Percentiles rank a stretch among this genome's conserved stretches.
Evolutionary conservation across 192 early-diverging fungal species (phyloP).

Genomic region (Dissophora globulifera): DNA sequence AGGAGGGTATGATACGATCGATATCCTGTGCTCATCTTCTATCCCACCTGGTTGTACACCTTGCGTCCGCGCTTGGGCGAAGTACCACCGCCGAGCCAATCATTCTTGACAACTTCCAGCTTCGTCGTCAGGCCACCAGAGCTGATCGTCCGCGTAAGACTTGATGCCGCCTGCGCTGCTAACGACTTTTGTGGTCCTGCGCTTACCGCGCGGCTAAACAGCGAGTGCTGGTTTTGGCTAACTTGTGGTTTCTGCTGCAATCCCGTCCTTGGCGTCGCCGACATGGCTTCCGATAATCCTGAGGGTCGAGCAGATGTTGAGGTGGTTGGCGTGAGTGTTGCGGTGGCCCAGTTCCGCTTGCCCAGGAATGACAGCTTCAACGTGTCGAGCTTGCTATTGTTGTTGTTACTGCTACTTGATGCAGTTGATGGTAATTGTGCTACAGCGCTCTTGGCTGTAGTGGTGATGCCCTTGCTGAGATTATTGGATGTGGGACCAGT

Average conservation of each 20-base stretch:
- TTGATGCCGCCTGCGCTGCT: conserved; percentile 19
- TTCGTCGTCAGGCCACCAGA: conserved; percentile 32
- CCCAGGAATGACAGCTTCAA: conserved; percentile 2
- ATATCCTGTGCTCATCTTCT: no score
- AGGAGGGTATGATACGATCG: no score
- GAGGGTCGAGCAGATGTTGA: no score
- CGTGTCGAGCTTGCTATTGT: no score
- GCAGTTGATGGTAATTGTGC: no score
- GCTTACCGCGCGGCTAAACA: conserved; percentile 9
- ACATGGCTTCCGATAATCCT: no score
- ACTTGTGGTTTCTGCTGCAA: no score
- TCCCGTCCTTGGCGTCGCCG: no score
- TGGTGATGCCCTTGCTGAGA: no score
- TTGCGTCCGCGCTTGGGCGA: conserved; percentile 42
- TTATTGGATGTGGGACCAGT: no score
- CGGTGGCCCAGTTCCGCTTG: neutral
- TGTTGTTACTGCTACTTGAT: conserved; percentile 12
- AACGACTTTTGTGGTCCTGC: conserved; percentile 18
- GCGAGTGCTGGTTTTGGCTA: neutral
- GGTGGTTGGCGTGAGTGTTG: neutral
- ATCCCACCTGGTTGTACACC: conserved; percentile 19
- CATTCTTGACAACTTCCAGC: conserved; percentile 49
- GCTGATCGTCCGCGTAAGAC: conserved; percentile 26
- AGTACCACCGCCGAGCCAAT: conserved; percentile 30
- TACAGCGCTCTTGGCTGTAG: no score